Evolutionary conservation across 306 rosid species (phyloP).

Genomic region (Lathyrus oleraceus): DNA sequence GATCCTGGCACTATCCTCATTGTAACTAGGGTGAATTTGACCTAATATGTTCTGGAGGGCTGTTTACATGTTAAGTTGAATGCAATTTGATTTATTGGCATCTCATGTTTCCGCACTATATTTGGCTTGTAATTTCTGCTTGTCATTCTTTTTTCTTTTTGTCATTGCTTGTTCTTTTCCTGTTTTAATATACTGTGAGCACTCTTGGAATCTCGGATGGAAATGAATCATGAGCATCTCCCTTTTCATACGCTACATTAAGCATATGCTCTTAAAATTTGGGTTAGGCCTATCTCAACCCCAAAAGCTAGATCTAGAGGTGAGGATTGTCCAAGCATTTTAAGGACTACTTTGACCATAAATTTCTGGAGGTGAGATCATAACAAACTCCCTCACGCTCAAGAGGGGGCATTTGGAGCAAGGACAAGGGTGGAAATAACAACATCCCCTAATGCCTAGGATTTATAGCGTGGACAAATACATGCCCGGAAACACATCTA

Average conservation of each 20-base stretch:
- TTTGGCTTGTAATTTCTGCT: conserved; percentile 4
- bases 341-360: neutral
- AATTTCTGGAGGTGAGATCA: neutral
- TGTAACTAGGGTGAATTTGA: conserved; percentile 18
- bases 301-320: neutral
- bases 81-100: neutral
- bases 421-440: neutral
- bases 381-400: neutral
- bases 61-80: conserved; percentile 11
- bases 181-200: neutral
- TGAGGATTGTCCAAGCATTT: neutral
- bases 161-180: conserved; percentile 8
- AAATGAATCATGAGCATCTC: conserved; percentile 23
- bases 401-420: neutral
- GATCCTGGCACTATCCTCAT: conserved; percentile 10
- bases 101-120: conserved; percentile 5
- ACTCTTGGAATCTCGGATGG: conserved; percentile 17
- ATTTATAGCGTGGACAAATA: neutral
- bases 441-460: neutral
- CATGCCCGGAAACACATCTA: neutral
- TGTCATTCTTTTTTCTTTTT: neutral
- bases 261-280: neutral
- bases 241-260: conserved; percentile 26
- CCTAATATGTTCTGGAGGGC: conserved; percentile 15
- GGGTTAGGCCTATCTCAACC: neutral